phyloP scores from a whole-genome alignment of 257 asterid genomes.

The Solanum virginianum region DNA sequence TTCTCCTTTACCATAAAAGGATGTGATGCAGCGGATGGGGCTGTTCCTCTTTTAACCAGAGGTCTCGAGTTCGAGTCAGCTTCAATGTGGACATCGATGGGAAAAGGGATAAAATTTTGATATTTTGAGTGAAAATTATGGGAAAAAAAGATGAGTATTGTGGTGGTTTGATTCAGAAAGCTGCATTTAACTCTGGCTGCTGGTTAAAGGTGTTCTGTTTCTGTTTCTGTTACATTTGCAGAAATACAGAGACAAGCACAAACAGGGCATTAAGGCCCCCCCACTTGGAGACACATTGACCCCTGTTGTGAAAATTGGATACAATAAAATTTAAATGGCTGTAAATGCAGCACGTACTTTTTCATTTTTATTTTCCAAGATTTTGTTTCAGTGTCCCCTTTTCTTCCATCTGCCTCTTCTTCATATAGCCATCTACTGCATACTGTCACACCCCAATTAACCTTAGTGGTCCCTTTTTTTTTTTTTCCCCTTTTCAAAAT shows the following conservation, averaged over 20 bases:
- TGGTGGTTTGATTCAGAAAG: slow-evolving; percentile 13
- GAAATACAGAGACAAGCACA: slow-evolving; percentile 11
- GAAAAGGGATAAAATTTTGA: background rate
- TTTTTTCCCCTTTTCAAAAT: background rate
- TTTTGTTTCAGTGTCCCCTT: slow-evolving; percentile 40
- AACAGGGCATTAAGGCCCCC: slow-evolving; percentile 34
- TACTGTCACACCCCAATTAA: slow-evolving; percentile 33
- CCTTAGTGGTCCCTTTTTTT: slow-evolving; percentile 45
- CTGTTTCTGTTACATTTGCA: background rate
- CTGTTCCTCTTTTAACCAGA: too few species aligned
- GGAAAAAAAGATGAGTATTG: slow-evolving; percentile 1
- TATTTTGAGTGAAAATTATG: background rate
- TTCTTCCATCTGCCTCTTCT: slow-evolving; percentile 53
- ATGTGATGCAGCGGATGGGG: too few species aligned
- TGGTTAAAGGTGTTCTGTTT: slow-evolving; percentile 1
- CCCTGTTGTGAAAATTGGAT: slow-evolving; percentile 37
- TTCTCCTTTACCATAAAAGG: background rate
- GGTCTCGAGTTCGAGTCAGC: too few species aligned
- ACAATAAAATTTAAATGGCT: slow-evolving; percentile 53
- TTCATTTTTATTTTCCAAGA: background rate
- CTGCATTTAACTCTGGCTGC: background rate
- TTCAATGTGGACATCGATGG: too few species aligned
- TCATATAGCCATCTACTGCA: slow-evolving; percentile 41
- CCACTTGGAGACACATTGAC: slow-evolving; percentile 46
- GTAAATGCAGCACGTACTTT: slow-evolving; percentile 45